Percentiles rank a stretch among this genome's conserved stretches.
Evolutionary conservation across 2,329 filamentous ascomycete species (phyloP).

Genomic region (Cladosporium halotolerans): DNA sequence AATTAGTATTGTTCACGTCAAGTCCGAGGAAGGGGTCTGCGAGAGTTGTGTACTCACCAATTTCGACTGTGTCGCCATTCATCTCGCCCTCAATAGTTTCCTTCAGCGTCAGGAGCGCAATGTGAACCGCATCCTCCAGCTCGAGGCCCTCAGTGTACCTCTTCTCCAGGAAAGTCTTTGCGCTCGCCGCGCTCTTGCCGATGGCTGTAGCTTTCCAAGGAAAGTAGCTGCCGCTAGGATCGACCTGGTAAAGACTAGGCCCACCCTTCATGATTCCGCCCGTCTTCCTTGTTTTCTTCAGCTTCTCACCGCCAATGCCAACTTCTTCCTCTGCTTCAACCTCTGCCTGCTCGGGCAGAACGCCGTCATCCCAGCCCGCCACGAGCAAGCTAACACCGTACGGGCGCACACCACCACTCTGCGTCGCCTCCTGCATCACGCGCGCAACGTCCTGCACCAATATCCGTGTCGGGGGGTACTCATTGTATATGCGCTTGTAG

Average conservation of each 20-base stretch:
- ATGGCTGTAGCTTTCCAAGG: constrained; percentile 99
- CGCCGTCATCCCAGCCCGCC: constrained; percentile 95
- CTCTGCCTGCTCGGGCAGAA: constrained; percentile 74
- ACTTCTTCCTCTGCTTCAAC: constrained; percentile 50
- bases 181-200: constrained; percentile 95
- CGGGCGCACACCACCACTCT: constrained; percentile 92
- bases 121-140: constrained; percentile 96
- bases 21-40: constrained; percentile 12
- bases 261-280: constrained; percentile 93
- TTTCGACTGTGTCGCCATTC: constrained; percentile 97
- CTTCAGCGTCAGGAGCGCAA: constrained; percentile 93
- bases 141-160: constrained; percentile 95
- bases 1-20: constrained; percentile 11
- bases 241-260: constrained; percentile 96
- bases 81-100: constrained; percentile 99
- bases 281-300: constrained; percentile 76
- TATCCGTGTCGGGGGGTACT: constrained; percentile 99
- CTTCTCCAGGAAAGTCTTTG: constrained; percentile 99
- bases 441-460: constrained; percentile 96
- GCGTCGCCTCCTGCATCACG: constrained; percentile 98
- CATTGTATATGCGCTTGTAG: constrained; percentile 99
- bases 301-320: constrained; percentile 57
- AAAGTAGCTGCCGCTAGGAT: constrained; percentile 98
- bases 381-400: constrained; percentile 95
- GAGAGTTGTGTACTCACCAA: constrained; percentile 57